These are phyloP conservation scores for Handroanthus guayacan DNA, from an alignment of 257 asterid species.

Conservation along the genomic window DNA sequence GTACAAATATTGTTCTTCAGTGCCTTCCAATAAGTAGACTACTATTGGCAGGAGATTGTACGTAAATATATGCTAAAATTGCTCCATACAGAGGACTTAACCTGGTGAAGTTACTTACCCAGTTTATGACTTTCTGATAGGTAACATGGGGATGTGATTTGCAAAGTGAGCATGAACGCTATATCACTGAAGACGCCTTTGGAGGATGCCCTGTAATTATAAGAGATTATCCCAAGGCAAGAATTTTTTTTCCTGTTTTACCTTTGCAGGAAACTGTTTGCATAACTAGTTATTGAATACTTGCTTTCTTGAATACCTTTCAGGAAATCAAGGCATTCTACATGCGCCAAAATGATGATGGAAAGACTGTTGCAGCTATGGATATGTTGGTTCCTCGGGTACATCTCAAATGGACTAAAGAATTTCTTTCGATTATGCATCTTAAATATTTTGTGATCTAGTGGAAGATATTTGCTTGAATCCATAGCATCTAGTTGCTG, in stretches of 20 bases:
- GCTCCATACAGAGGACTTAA: conserved; percentile 1
- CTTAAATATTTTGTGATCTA: background rate
- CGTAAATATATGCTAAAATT: background rate
- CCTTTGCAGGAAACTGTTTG: conserved; percentile 11
- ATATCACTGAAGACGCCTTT: conserved; percentile 89
- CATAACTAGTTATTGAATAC: conserved; percentile 30
- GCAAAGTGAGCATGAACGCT: conserved; percentile 98
- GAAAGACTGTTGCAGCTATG: conserved; percentile 99
- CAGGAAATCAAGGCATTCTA: conserved; percentile 97
- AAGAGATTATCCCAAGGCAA: conserved; percentile 97
- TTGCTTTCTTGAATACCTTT: conserved; percentile 34
- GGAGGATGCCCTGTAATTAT: conserved; percentile 94
- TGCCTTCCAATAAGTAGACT: background rate
- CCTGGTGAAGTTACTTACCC: conserved; percentile 17
- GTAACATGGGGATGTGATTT: conserved; percentile 99
- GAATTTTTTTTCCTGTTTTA: conserved; percentile 21
- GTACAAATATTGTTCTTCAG: background rate
- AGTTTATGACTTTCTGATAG: conserved; percentile 48
- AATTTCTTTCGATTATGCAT: conserved; percentile 11
- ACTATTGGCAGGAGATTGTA: background rate
- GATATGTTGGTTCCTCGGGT: conserved; percentile 99
- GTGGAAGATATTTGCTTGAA: background rate
- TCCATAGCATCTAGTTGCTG: conserved; percentile 10
- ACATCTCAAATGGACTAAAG: conserved; percentile 29
- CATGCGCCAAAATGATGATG: conserved; percentile 97